Conservation (phyloP, 2,329 filamentous ascomycete species). For the Exophiala bonariae region DNA sequence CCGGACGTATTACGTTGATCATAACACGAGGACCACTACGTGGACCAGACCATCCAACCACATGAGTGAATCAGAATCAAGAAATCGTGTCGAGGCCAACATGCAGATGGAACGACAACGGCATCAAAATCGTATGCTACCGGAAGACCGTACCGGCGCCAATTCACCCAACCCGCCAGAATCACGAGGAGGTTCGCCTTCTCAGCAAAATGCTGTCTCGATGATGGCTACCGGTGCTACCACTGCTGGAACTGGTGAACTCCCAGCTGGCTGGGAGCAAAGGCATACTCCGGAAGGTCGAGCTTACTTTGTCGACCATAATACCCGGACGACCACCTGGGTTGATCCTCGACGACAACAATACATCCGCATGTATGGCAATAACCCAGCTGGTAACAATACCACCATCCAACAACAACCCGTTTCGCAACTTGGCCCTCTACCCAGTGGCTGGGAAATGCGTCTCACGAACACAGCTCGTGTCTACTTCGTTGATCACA, state of each 20-base stretch:
- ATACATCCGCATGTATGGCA: conserved; percentile 98
- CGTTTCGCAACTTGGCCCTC: conserved; percentile 89
- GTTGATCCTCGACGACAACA: conserved; percentile 96
- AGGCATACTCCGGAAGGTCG: conserved; percentile 92
- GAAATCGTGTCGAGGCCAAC: conserved; percentile 80
- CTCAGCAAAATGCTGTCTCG: conserved; percentile 58
- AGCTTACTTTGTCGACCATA: conserved; percentile 97
- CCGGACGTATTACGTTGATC: conserved; percentile 96
- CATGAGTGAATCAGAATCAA: conserved; percentile 72
- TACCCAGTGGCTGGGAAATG: conserved; percentile 99
- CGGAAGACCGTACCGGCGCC: conserved; percentile 90
- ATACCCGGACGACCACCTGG: conserved; percentile 97
- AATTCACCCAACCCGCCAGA: conserved; percentile 78
- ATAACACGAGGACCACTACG: conserved; percentile 94
- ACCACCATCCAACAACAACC: conserved; percentile 95
- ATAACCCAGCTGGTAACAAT: conserved; percentile 64
- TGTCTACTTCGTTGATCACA: conserved; percentile 99
- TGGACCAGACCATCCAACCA: conserved; percentile 88
- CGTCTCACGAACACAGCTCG: conserved; percentile 95
- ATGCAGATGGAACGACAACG: conserved; percentile 90
- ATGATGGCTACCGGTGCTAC: conserved; percentile 97
- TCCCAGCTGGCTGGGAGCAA: conserved; percentile 95
- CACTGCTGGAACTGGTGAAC: conserved; percentile 85
- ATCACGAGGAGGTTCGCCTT: conserved; percentile 40
- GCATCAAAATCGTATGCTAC: conserved; percentile 92